Base-by-base conservation (phyloP, 345 rosid genomes). In the Microcos paniculata region DNA sequence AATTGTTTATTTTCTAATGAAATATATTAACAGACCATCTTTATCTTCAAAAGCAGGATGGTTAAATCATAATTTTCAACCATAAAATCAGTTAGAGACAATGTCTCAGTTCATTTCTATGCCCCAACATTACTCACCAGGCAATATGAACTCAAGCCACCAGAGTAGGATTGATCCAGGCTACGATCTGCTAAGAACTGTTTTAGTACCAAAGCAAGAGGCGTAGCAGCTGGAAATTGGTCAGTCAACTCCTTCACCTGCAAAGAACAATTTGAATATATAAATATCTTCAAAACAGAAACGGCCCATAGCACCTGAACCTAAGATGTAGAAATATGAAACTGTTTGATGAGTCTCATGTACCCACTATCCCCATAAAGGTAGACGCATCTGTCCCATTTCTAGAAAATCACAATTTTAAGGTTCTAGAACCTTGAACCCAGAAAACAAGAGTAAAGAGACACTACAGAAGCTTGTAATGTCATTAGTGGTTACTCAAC, bases 81-180 rank as follows among this genome's bases (percentile, higher is more conserved):
- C 38, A 51, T 12, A 26, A n/a, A 30, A 51, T 19, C 31, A 11
- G 59, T 49, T n/a, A 70, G 73, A 48, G 51, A n/a, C 1, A 19
- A 66, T 45, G 23, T 66, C 38, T 45, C 53, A 49, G 73, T 31
- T 31, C 53, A 35, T 55, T 63, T 70, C 73, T 40, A 23, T 10
- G 24, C 45, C 33, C 51, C 52, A 72, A 58, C 59, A 77, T 23
- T 30, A 79, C 85, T 86, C 79, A 93, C 98, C 93, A 95, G 86
- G 84, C 99, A 93, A 82, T 95, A 90, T 73, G 99, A 95, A 85
- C 97, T 95, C 85, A 95, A 91, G 80, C 99, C 99, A 53, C 99
- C 99, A 79, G 99, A 95, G 80, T 95, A 95, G 73, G 98, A 90
- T 71, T 93, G 98, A 71, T 95, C 99, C 85, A 93, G 89, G 88